phyloP scores from a whole-genome alignment of 345 rosid genomes.

The Lagerstroemia speciosa region DNA sequence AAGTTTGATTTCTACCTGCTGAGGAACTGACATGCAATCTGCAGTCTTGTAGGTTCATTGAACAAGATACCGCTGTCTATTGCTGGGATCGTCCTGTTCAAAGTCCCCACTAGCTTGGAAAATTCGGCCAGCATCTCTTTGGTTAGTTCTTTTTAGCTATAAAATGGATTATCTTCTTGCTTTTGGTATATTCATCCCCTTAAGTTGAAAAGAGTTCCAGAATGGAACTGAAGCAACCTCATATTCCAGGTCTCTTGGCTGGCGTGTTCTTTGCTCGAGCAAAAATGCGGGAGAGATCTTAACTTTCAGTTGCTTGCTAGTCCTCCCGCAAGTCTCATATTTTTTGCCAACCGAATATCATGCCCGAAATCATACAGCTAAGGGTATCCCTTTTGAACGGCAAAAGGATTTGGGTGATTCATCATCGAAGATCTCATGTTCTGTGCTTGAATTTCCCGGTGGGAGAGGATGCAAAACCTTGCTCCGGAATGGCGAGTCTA shows the following conservation, averaged over 20 bases:
- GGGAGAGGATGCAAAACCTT: not conserved
- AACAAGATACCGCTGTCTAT: constrained; percentile 90
- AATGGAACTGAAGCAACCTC: constrained; percentile 1
- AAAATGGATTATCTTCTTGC: not conserved
- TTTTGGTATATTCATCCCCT: not conserved
- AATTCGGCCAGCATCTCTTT: constrained; percentile 89
- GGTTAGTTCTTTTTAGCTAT: constrained; percentile 34
- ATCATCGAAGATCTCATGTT: not conserved
- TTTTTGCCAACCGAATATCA: not conserved
- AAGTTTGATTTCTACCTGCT: not conserved
- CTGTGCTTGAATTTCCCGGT: not conserved
- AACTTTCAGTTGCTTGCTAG: constrained; percentile 1
- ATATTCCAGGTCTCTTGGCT: constrained; percentile 64
- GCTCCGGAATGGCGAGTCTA: not conserved
- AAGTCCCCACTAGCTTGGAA: constrained; percentile 87
- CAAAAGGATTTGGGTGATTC: not conserved
- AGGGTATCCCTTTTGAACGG: not conserved
- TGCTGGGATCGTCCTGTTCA: constrained; percentile 75
- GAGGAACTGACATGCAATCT: constrained; percentile 14
- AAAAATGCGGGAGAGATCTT: constrained; percentile 67
- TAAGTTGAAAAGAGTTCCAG: not conserved
- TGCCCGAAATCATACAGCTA: not conserved
- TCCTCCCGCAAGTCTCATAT: not conserved
- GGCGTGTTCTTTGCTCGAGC: constrained; percentile 91
- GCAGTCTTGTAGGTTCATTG: constrained; percentile 91